Base-by-base conservation (phyloP, 352 stramenopile species). In the Pythium aphanidermatum region DNA sequence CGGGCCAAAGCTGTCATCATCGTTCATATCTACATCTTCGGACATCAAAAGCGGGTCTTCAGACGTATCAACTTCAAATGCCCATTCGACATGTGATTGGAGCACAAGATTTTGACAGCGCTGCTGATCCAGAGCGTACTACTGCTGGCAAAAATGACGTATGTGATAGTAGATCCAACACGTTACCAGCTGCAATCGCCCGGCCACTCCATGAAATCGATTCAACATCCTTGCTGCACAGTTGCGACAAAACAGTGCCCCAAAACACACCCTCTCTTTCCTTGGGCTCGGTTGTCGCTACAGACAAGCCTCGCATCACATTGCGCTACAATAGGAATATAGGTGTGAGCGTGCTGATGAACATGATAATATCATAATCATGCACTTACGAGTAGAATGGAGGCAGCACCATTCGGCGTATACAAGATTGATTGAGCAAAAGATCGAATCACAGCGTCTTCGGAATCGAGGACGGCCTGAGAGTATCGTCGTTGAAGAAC, bases 21-120 rank as follows among this genome's bases (percentile, higher is more conserved):
- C 55, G 32, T 63, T 48, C 47, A 58, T 56, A 13, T 62, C 54
- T 3, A 56, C 41, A 29, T 62, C 45, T 20, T 52, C 20, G 0
- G 5, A 11, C 10, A 36, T 30, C n/a, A 4, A 13, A 36, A 23
- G 3, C 4, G 25, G 5, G 3, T 29, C 25, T 34, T 25, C n/a
- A n/a, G 8, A 5, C 5, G 16, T 25, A 4, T 47, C 51, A 10
- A 49, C 46, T 4, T 52, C 47, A 35, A 58, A 64, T 30, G 38
- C 44, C 55, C 55, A 64, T 19, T 49, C 37, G 8, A 64, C 33
- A 19, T 64, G 55, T 5, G 48, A 51, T 19, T 13, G 44, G 2
- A 44, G 23, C 10, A 58, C 32, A 21, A 55, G 11, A 9, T 10
- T 27, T n/a, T 8, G 40, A 17, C 3, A 64, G 27, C 14, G 58